phyloP scores from a whole-genome alignment of 768 basidiomycete genomes.

The Phlebiopsis gigantea region DNA sequence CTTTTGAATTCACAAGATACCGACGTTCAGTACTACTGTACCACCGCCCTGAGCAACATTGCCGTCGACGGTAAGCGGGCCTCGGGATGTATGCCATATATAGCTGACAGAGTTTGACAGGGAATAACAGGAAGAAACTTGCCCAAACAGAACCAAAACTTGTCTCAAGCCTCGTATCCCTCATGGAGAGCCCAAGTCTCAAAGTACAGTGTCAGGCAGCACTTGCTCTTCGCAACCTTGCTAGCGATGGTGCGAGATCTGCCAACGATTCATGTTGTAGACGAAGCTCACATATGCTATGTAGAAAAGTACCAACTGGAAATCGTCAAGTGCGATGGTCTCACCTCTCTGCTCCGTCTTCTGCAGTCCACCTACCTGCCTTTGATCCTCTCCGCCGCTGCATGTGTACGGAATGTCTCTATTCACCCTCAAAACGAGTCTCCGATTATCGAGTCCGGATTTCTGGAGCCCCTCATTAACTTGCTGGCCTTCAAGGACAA shows the following conservation, averaged over 20 bases:
- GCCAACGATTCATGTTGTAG: neutral
- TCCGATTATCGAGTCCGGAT: constrained; percentile 98
- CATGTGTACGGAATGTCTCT: constrained; percentile 98
- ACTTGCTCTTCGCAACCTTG: constrained; percentile 90
- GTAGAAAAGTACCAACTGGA: constrained; percentile 98
- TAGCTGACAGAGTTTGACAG: constrained; percentile 31
- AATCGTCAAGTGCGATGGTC: constrained; percentile 93
- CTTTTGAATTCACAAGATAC: constrained; percentile 94
- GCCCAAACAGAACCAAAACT: constrained; percentile 92
- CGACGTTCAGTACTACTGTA: constrained; percentile 99
- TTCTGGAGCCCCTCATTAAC: constrained; percentile 93
- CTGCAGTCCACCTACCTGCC: constrained; percentile 96
- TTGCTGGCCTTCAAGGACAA: constrained; percentile 98
- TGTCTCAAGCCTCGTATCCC: constrained; percentile 84
- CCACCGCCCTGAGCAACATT: constrained; percentile 96
- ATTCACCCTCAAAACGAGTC: constrained; percentile 99
- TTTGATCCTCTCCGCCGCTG: constrained; percentile 95
- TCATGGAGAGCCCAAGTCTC: constrained; percentile 96
- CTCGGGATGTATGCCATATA: neutral
- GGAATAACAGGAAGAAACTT: constrained; percentile 87
- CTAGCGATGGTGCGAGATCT: constrained; percentile 79
- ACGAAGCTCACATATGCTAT: neutral
- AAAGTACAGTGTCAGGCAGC: constrained; percentile 99
- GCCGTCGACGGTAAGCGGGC: constrained; percentile 79
- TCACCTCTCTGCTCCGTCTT: constrained; percentile 87